Evolutionary conservation across 1,284 basidiomycete genomes (phyloP), one percentile per base, ranked within the genome.

Genomic region (Volvariella volvacea): DNA sequence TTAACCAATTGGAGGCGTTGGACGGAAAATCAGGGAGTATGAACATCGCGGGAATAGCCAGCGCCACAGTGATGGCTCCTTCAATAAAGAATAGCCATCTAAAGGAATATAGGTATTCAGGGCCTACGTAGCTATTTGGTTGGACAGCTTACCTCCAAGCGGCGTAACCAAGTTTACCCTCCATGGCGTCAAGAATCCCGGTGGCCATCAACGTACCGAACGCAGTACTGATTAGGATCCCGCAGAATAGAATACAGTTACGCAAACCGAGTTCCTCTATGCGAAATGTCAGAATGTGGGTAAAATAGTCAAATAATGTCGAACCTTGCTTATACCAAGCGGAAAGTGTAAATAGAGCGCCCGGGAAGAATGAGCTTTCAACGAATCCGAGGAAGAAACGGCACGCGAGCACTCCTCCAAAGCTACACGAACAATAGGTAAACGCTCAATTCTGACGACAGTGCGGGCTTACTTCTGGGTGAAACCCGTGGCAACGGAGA

Each of bases 11-110:
- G 4, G 43, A 47, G 30, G 42, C 36, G 21, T 45, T 56, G 32
- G 51, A 46, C 15, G 53, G 53, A 44, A 57, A 57, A 46, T 56
- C 54, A 22, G 55, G 53, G 31, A 57, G 53, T 15, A 54, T 45
- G 39, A 59, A 52, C 17, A 54, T 50, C 36, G 55, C 53, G 7
- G 64, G 48, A 47, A 58, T 66, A 61, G 76, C 20, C 60, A 61
- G 46, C 9, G 44, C 48, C 17, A 58, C 49, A 1, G 57, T 57
- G 20, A 56, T 70, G 2, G 66, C 62, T 22, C 68, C 66, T 30
- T 74, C 73, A 4, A 71, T 58, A 15, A 62, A 64, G 22, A 71
- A 74, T 20, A 76, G 59, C 75, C 75, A 74, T 44, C 65, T 59
- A 47, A 60, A 32, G 22, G 10, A 22, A 12, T 7, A 38, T 0